Evolutionary conservation across 129 eudicot species (phyloP), one percentile per base, ranked within the genome.

Genomic region (Heracleum sosnowskyi): DNA sequence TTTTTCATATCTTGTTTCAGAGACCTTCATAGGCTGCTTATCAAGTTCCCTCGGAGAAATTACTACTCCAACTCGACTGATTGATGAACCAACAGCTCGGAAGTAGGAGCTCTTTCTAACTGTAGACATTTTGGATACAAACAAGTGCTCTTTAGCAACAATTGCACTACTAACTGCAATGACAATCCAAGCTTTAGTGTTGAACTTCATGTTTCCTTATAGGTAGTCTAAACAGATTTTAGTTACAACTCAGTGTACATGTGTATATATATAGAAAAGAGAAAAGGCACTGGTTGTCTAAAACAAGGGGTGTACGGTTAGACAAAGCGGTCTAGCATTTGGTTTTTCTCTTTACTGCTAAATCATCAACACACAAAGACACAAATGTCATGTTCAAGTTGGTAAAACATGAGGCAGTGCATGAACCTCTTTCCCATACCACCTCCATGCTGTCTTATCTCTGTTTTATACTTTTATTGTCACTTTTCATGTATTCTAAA

Each of bases 131-230:
- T 77, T 84, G 80, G 81, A 63, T 68, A 80, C 39, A 57, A 44
- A 20, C 35, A 31, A 46, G 40, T 63, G 85, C 77, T 83, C 79
- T 73, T 75, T 68, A 40, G 84, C 62, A 40, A 83, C 82, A 36
- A 86, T 79, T 36, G 77, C 74, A 39, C 82, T 82, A 57, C 88
- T 87, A 10, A 84, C 31, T 28, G 82, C 82, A 55, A 81, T 49
- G 34, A 84, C 70, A 51, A 77, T 28, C 49, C 82, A 87, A 53
- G 86, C 79, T 44, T 84, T 84, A 63, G 68, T 76, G 37, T 80
- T 71, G 17, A 72, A 55, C 55, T 86, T 81, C 90, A 86, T 86
- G 60, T 83, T 31, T 33, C 39, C 9, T 4, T 66, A 29, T 11
- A 64, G 70, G 37, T 12, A 64, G 33, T 26, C 68, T 11, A 60